Evolutionary conservation across 164 flowering plant genomes (phyloP), one percentile per base, ranked within the genome.

Genomic region (Vitis cinerea): DNA sequence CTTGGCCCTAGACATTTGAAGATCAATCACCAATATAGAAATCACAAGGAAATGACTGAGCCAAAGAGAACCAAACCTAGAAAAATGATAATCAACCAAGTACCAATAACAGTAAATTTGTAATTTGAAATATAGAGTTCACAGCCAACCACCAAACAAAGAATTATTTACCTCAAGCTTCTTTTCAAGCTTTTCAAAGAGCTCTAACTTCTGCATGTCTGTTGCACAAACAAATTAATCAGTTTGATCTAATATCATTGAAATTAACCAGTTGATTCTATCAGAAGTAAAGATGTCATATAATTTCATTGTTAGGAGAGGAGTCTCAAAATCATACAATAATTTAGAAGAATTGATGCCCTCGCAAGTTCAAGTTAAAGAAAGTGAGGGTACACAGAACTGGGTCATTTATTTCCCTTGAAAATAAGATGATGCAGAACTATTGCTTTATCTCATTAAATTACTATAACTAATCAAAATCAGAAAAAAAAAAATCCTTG

Each of bases 141-240:
- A 37, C 17, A 19, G n/a, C 8, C 7, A 63, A 37, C 44, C 44
- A 0, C 44, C 44, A 37, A 37, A 37, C 44, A 37, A 31, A 71
- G 7, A 29, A 17, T 31, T 6, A 27, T 44, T 51, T 75, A 84
- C 86, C 84, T 79, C 63, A 72, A 13, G 3, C 64, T 78, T 72
- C 68, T 76, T 60, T 71, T 85, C 87, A 73, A 85, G 81, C 74
- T 85, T 83, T 68, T 85, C 90, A 72, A 83, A 77, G 16, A 73
- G 6, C 71, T 85, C 87, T 29, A 87, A 30, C 72, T 74, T 82
- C 50, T 73, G 67, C 72, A 75, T 4, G 61, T 67, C 90, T 87
- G 81, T 60, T 15, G 66, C 59, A 50, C n/a, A 67, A 61, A 68
- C 48, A 17, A 5, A 27, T 16, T 12, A 48, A 63, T 59, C 15